Conservation (phyloP, 331 rosid genomes). For the Pyrus hybrid region DNA sequence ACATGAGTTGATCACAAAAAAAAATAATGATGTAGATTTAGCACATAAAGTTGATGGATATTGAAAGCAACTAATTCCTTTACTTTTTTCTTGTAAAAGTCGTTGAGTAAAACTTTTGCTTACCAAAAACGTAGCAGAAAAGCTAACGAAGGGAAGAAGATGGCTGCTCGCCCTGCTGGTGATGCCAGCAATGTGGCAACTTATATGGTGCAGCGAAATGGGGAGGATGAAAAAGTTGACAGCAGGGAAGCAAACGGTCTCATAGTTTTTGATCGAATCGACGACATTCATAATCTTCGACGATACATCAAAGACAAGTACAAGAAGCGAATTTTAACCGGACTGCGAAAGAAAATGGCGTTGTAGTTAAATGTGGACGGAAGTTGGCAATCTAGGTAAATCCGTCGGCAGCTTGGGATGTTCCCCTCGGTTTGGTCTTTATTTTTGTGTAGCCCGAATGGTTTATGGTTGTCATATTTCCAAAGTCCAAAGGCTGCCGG, state of each 20-base stretch:
- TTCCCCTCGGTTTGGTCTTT: background rate
- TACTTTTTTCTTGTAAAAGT: background rate
- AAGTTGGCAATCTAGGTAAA: background rate
- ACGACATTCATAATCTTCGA: no score
- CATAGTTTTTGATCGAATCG: background rate
- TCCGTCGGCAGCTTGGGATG: constrained; percentile 3
- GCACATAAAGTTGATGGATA: background rate
- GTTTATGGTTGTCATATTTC: background rate
- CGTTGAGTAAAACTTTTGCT: background rate
- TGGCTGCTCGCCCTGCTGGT: background rate
- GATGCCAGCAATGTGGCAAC: background rate
- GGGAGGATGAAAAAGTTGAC: background rate
- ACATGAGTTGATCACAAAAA: background rate
- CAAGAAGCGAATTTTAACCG: background rate
- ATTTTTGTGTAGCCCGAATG: background rate
- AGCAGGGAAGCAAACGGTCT: background rate
- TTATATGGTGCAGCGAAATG: background rate
- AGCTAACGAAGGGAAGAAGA: background rate
- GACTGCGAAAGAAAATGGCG: no score
- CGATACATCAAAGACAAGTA: background rate
- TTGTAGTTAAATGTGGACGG: background rate
- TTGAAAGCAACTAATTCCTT: background rate
- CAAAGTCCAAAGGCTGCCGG: background rate
- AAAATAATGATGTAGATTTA: background rate
- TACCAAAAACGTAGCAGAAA: background rate